Evolutionary conservation across 2,329 filamentous ascomycete genomes (phyloP), one percentile per base, ranked within the genome.

Genomic region (Stenocarpella maydis): DNA sequence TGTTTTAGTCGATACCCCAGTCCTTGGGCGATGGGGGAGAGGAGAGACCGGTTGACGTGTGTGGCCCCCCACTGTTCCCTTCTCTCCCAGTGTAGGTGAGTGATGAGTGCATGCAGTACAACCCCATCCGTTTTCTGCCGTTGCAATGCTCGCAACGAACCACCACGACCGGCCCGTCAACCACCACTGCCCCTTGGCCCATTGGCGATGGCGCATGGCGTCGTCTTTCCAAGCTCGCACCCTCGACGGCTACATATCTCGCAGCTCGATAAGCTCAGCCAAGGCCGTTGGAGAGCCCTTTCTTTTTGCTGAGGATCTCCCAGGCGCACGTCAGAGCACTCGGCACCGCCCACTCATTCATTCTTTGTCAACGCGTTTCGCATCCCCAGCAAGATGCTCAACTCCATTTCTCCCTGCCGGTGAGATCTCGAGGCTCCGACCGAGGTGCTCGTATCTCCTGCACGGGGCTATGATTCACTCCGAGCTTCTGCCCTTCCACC

Each of bases 211-310:
- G 41, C 41, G 58, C 58, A 37, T 63, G 28, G 41, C 58, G 37
- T 63, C 26, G 24, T 14, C 43, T n/a, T 24, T 28, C 58, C 43
- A 31, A 63, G 43, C 39, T 69, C 64, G 54, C 54, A 54, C 37
- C 37, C n/a, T 54, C 70, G 69, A 65, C 63, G 67, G 70, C 70
- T 71, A 71, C 55, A 37, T 71, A 71, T 71, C 63, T 63, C 43
- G 28, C 43, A 47, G 24, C n/a, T 37, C 43, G 64, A 71, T 69
- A 71, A 71, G 70, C 55, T 39, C 34, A 31, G 49, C 43, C 50
- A 54, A 55, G 49, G 15, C 19, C n/a, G 65, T 39, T 49, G 28
- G 63, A 37, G 63, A 21, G 52, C 26, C 54, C 45, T 31, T 49
- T 47, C 49, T 19, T 37, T 58, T 37, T 50, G 67, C 50, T 65